phyloP scores from a whole-genome alignment of 352 stramenopile species.

The Phytopythium chamaehyphon region DNA sequence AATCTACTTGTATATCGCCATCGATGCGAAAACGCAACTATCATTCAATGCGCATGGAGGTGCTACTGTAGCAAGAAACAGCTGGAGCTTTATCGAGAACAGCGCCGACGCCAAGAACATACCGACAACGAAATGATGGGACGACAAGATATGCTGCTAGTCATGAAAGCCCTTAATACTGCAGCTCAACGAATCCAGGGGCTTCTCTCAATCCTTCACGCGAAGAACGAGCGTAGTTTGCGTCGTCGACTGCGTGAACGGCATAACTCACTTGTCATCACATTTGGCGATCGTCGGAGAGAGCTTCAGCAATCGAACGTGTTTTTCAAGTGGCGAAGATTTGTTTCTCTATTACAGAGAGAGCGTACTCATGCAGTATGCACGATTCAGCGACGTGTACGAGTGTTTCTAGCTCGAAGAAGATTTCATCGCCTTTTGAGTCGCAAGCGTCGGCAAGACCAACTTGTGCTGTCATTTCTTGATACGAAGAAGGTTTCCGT shows the following conservation, averaged over 20 bases:
- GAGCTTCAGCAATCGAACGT: slow-evolving; percentile 19
- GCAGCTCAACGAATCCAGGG: slow-evolving; percentile 50
- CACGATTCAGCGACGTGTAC: slow-evolving; percentile 36
- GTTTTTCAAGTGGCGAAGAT: slow-evolving; percentile 33
- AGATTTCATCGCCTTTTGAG: slow-evolving; percentile 33
- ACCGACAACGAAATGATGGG: slow-evolving; percentile 34
- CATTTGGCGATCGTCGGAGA: slow-evolving; percentile 29
- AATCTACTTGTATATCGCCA: slow-evolving; percentile 23
- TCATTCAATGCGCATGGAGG: slow-evolving; percentile 51
- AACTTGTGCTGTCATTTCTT: slow-evolving; percentile 26
- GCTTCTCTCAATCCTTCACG: slow-evolving; percentile 33
- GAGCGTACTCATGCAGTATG: slow-evolving; percentile 25
- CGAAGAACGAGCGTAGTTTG: slow-evolving; percentile 26
- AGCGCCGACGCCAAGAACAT: slow-evolving; percentile 29
- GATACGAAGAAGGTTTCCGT: slow-evolving; percentile 1
- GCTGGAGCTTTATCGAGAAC: slow-evolving; percentile 16
- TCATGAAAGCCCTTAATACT: slow-evolving; percentile 31
- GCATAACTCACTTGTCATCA: slow-evolving; percentile 27
- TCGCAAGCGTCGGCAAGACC: slow-evolving; percentile 23
- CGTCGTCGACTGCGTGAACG: slow-evolving; percentile 32
- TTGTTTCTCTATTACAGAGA: slow-evolving; percentile 26
- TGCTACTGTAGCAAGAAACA: slow-evolving; percentile 17
- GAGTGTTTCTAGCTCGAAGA: slow-evolving; percentile 28
- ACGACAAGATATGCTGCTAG: slow-evolving; percentile 34
- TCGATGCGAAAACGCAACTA: slow-evolving; percentile 18